Percentiles rank a stretch among this genome's conserved stretches.
Conservation (phyloP, 805 yeast species). For the Candida chauliodis region DNA sequence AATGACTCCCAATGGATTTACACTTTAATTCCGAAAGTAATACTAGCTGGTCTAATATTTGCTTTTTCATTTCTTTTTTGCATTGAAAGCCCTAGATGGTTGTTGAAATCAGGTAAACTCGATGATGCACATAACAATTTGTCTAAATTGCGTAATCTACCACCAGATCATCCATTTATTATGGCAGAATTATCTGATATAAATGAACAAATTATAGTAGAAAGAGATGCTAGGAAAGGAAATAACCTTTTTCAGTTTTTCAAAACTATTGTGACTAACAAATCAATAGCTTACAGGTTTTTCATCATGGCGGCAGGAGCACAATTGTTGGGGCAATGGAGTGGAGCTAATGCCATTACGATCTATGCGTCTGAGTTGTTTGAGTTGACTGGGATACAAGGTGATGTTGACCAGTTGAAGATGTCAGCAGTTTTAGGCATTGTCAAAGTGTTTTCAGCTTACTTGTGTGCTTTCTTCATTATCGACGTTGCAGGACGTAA, state of each 20-base stretch:
- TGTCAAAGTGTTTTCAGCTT: conserved; percentile 46
- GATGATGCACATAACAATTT: conserved; percentile 38
- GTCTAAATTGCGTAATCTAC: conserved; percentile 40
- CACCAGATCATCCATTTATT: conserved; percentile 45
- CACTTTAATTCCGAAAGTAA: conserved; percentile 44
- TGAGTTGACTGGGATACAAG: conserved; percentile 41
- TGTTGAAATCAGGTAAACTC: conserved; percentile 33
- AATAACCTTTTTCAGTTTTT: neutral
- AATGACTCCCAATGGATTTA: conserved; percentile 42
- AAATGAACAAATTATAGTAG: conserved; percentile 38
- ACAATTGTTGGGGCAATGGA: conserved; percentile 52
- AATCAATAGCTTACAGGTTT: conserved; percentile 42
- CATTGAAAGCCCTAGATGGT: conserved; percentile 49
- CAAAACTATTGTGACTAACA: conserved; percentile 27
- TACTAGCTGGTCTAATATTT: conserved; percentile 43
- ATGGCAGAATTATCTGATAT: conserved; percentile 47
- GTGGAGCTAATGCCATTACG: conserved; percentile 51
- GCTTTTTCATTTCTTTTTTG: conserved; percentile 37
- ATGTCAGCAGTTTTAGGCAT: conserved; percentile 50
- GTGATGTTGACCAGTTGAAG: conserved; percentile 32
- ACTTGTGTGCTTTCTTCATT: conserved; percentile 46
- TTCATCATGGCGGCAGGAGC: conserved; percentile 35
- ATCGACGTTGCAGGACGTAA: conserved; percentile 51
- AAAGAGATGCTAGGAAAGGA: conserved; percentile 12
- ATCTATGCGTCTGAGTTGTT: conserved; percentile 52